These are phyloP conservation scores for Cystobasidium onofrii DNA, from an alignment of 768 basidiomycete species.

Conservation along the genomic window DNA sequence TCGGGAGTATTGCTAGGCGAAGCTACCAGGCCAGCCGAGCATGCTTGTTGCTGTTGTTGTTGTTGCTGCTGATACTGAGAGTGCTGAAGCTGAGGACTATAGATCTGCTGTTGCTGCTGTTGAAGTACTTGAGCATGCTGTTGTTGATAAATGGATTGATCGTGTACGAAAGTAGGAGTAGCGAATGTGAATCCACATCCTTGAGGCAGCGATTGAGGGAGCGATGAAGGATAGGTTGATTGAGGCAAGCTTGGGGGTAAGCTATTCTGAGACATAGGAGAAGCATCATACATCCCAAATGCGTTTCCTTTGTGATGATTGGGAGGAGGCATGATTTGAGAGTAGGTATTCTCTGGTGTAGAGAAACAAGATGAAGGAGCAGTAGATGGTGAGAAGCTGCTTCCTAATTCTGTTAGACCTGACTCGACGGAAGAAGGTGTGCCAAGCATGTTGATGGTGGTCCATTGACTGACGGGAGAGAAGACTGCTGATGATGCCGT, in stretches of 20 bases:
- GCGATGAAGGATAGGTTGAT: background rate
- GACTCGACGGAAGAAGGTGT: background rate
- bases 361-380: background rate
- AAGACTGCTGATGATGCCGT: background rate
- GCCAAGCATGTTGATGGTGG: background rate
- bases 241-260: slow-evolving; percentile 1
- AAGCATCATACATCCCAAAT: background rate
- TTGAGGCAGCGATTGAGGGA: too few relatives aligned
- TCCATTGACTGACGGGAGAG: background rate
- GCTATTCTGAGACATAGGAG: background rate
- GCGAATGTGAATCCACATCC: background rate
- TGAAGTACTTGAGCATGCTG: background rate
- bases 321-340: background rate
- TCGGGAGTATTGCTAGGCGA: background rate
- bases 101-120: background rate
- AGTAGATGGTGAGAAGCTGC: background rate
- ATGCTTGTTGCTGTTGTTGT: background rate
- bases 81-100: background rate
- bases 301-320: too few relatives aligned
- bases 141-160: slow-evolving; percentile 1
- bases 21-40: background rate
- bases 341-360: background rate
- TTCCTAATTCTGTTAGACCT: background rate
- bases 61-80: background rate
- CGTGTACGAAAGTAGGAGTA: background rate